Evolutionary conservation across 2,329 filamentous ascomycete genomes (phyloP), one percentile per base, ranked within the genome.

Genomic region (Colletotrichum lentis): DNA sequence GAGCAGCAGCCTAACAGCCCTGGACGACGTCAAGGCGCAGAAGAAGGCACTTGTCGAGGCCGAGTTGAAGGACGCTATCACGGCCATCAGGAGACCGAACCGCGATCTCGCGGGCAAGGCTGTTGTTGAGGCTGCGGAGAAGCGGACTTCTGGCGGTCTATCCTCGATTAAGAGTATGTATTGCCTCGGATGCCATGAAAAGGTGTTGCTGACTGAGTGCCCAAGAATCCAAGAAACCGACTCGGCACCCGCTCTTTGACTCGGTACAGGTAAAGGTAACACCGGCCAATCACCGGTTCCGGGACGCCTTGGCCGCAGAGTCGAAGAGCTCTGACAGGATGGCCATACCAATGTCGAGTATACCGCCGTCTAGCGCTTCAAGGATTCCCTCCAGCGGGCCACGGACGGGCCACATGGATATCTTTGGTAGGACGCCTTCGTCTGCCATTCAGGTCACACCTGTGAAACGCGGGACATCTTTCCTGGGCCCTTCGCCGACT

Each of bases 61-160:
- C 35, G 90, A 94, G 73, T 78, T 95, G 41, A 87, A 88, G 71
- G 87, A 92, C 67, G 92, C 92, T 10, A 94, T 96, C 57, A 86
- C 86, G 6, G 86, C 89, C 11, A 77, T 95, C 49, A 90, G 91
- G 76, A 93, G 90, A 77, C 92, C 92, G 1, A 94, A 95, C 73
- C 86, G 92, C 53, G 85, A 87, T 24, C 82, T 91, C 47, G 90
- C 90, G 14, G 88, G 88, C 39, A 89, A 88, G 73, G 85, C 88
- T 44, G 83, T 91, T 64, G 87, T 86, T 3, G 90, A 92, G 71
- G 89, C 87, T 31, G 85, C 87, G 5, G 90, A 93, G 75, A 85
- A 85, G 72, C 86, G 89, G 62, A 80, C 82, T 5, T 81, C 81
- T 18, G 80, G 81, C 4, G 80, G 81, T 52, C 75, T 83, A 56